Percentiles rank a stretch among this genome's conserved stretches.
These are phyloP conservation scores for Nidularia pulvinata DNA, from an alignment of 768 basidiomycete genomes.

Conservation along the genomic window DNA sequence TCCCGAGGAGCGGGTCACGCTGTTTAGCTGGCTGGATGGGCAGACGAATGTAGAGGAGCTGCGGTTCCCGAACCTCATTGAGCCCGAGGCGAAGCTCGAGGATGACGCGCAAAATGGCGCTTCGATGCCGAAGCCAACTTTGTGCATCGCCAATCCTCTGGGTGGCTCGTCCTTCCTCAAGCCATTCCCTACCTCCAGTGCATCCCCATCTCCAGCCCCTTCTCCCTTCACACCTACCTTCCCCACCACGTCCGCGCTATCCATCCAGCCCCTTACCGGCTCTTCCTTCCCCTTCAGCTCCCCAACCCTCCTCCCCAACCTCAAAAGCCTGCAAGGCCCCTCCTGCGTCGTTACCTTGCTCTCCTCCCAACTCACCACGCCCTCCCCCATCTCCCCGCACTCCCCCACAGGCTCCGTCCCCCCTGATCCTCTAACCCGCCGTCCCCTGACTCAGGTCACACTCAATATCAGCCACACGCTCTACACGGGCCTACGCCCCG, in stretches of 20 bases:
- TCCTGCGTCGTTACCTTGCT: constrained; percentile 27
- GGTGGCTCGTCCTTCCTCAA: not conserved
- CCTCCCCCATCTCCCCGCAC: not conserved
- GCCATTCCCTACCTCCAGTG: constrained; percentile 1
- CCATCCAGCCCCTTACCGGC: constrained; percentile 8
- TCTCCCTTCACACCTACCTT: constrained; percentile 4
- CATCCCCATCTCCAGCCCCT: not conserved
- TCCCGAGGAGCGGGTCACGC: constrained; percentile 22
- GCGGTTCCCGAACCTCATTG: constrained; percentile 35
- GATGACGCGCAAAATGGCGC: not conserved
- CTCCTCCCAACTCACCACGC: constrained; percentile 8
- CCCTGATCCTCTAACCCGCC: not conserved
- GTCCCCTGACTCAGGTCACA: constrained; percentile 29
- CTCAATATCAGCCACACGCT: constrained; percentile 43
- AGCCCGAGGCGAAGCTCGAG: constrained; percentile 6
- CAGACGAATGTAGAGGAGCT: constrained; percentile 37
- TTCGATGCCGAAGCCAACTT: not conserved
- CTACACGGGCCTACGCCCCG: constrained; percentile 43
- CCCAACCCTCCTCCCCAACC: constrained; percentile 34
- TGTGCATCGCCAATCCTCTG: not conserved
- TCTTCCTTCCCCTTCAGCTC: constrained; percentile 22
- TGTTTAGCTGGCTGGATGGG: constrained; percentile 41
- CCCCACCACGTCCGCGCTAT: not conserved
- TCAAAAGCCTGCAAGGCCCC: constrained; percentile 34
- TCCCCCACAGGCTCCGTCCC: constrained; percentile 2